A percentile compares a stretch with the other conserved stretches of the same genome.
phyloP scores from a whole-genome alignment of 2,329 filamentous ascomycete genomes.

The Hypoxylon sp. region DNA sequence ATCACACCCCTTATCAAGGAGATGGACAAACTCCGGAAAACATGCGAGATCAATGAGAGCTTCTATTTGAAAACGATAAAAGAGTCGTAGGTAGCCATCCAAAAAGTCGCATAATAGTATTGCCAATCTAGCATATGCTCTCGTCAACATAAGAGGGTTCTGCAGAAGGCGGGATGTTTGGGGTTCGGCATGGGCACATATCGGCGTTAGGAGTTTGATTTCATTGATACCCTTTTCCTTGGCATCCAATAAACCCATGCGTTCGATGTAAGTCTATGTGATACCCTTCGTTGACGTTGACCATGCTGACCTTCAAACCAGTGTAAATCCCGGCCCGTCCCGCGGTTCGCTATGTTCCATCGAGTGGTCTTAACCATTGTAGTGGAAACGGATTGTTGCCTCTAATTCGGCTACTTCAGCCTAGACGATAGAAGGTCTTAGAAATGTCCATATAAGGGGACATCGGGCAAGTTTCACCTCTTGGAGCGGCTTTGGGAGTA shows the following conservation, averaged over 20 bases:
- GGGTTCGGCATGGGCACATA: neutral
- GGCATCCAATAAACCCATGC: neutral
- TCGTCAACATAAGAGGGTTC: neutral
- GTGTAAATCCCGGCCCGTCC: neutral
- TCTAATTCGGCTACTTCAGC: conserved; percentile 23
- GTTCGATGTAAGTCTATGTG: conserved; percentile 4
- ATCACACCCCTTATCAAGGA: conserved; percentile 18
- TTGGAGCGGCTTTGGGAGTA: conserved; percentile 18
- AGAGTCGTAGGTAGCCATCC: neutral
- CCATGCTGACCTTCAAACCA: neutral
- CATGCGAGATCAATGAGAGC: conserved; percentile 21
- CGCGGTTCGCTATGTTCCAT: neutral
- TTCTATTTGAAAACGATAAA: conserved; percentile 32
- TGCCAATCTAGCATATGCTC: neutral
- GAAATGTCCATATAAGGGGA: neutral
- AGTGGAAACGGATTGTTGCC: conserved; percentile 20
- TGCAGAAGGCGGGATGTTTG: neutral
- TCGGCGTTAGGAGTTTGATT: neutral
- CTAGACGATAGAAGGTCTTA: conserved; percentile 6
- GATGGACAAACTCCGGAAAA: conserved; percentile 20
- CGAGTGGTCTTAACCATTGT: conserved; percentile 8
- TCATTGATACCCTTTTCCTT: neutral
- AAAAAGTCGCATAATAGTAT: neutral
- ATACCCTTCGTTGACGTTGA: neutral
- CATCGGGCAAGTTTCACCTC: conserved; percentile 10